Evolutionary conservation across 805 yeast species (phyloP).

Genomic region (Spathaspora hagerdaliae): DNA sequence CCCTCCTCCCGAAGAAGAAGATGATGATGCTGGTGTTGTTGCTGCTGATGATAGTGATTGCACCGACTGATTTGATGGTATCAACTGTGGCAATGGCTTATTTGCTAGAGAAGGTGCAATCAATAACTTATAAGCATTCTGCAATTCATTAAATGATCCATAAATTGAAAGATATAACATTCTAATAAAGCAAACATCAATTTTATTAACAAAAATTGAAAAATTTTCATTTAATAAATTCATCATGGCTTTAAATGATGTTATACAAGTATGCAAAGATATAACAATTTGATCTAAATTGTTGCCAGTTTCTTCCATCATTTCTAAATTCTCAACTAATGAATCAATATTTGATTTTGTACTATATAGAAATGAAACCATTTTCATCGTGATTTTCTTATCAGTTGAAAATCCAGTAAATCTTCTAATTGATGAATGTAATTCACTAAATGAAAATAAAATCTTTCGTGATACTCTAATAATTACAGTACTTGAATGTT

Average conservation of each 20-base stretch:
- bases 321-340: slow-evolving; percentile 53
- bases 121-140: slow-evolving; percentile 56
- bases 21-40: neutral
- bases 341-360: slow-evolving; percentile 54
- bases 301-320: slow-evolving; percentile 34
- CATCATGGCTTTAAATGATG: slow-evolving; percentile 52
- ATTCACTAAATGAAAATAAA: slow-evolving; percentile 58
- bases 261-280: slow-evolving; percentile 30
- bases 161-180: slow-evolving; percentile 57
- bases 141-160: slow-evolving; percentile 63
- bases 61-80: neutral
- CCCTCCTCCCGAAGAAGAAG: too few species aligned
- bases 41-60: neutral
- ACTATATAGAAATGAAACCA: slow-evolving; percentile 47
- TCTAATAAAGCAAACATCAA: slow-evolving; percentile 63
- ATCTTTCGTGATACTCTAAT: slow-evolving; percentile 56
- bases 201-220: slow-evolving; percentile 45
- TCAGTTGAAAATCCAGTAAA: slow-evolving; percentile 57
- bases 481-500: slow-evolving; percentile 15
- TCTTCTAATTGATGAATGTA: slow-evolving; percentile 56
- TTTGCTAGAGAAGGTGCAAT: slow-evolving; percentile 10
- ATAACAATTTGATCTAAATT: slow-evolving; percentile 26
- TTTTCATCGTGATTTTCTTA: slow-evolving; percentile 49
- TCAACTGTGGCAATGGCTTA: slow-evolving; percentile 5
- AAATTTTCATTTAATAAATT: slow-evolving; percentile 46